Percentiles rank a stretch among this genome's conserved stretches.
phyloP scores from a whole-genome alignment of 139 green algal species.

The Volvox reticuliferus region DNA sequence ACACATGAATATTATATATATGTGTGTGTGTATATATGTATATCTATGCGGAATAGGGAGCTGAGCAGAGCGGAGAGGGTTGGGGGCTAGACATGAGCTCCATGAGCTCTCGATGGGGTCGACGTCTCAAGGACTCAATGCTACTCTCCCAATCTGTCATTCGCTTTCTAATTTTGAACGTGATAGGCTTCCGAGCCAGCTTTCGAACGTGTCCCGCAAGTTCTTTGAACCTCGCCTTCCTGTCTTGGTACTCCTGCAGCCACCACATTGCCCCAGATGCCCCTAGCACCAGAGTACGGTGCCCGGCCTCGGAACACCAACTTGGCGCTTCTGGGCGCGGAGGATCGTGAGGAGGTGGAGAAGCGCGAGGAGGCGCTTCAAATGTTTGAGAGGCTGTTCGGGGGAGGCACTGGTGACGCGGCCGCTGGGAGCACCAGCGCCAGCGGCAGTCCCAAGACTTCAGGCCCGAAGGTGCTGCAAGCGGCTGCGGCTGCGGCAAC shows the following conservation, averaged over 20 bases:
- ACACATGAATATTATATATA: too few relatives aligned
- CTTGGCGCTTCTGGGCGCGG: background rate
- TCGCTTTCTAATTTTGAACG: too few relatives aligned
- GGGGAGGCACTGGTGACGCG: background rate
- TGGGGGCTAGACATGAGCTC: too few relatives aligned
- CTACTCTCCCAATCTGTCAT: too few relatives aligned
- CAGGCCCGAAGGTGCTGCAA: background rate
- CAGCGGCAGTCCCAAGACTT: background rate
- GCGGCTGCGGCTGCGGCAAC: background rate
- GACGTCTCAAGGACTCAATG: too few relatives aligned
- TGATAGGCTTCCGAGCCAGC: too few relatives aligned
- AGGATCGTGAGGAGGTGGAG: conserved; percentile 26
- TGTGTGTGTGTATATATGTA: too few relatives aligned
- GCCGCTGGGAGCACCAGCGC: background rate
- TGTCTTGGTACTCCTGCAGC: background rate
- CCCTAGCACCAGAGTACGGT: conserved; percentile 29
- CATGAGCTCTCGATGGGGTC: too few relatives aligned
- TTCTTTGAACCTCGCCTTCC: background rate
- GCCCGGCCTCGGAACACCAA: background rate
- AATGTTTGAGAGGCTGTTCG: conserved; percentile 38
- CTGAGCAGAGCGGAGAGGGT: too few relatives aligned
- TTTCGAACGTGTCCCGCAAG: background rate
- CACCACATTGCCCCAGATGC: conserved; percentile 25
- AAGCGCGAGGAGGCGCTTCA: conserved; percentile 24
- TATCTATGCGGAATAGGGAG: too few relatives aligned